Evolutionary conservation across 305 asterid genomes (phyloP), one percentile per base, ranked within the genome.

Genomic region (Euphrasia arctica): DNA sequence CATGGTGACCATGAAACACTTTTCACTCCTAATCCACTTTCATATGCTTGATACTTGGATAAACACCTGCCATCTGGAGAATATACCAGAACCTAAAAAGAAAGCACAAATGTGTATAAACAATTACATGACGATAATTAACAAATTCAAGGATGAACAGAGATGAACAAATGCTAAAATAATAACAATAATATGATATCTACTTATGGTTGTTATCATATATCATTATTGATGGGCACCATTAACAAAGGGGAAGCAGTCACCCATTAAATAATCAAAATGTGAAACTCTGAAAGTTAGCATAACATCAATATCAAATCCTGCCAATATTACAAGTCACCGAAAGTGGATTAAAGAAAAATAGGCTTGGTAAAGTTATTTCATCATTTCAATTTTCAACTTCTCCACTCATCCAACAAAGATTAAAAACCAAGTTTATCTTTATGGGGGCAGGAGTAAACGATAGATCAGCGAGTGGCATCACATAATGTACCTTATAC

Each of bases 31-130:
- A 93, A 77, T 66, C 97, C 97, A 71, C 97, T 86, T 81, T 93
- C 99, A 63, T 90, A 90, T 32, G 99, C 99, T 85, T 90, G 96
- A 83, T 88, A 93, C 77, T 88, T 93, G 7, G 95, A 81, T 58
- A 93, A 84, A 74, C 99, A 93, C 45, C 99, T 85, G 15, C 99
- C 99, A 70, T 93, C 99, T 52, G 95, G 95, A 64, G 97, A 93
- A 80, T 93, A 93, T 71, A 90, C 77, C 62, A 90, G 84, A 75
- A 93, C 89, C 99, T 93, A 82, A 63, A 18, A 73, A 65, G 60
- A 64, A 68, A 64, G 49, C 42, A 58, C 72, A 66, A 66, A 18
- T 49, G 64, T 4, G 58, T 65, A 25, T 49, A 56, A 68, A 54
- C 57, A 52, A 13, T 62, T 59, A 31, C 51, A 28, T 42, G 34